Evolutionary conservation across 1,284 basidiomycete genomes (phyloP).

Genomic region (Ganoderma leucocontextum): DNA sequence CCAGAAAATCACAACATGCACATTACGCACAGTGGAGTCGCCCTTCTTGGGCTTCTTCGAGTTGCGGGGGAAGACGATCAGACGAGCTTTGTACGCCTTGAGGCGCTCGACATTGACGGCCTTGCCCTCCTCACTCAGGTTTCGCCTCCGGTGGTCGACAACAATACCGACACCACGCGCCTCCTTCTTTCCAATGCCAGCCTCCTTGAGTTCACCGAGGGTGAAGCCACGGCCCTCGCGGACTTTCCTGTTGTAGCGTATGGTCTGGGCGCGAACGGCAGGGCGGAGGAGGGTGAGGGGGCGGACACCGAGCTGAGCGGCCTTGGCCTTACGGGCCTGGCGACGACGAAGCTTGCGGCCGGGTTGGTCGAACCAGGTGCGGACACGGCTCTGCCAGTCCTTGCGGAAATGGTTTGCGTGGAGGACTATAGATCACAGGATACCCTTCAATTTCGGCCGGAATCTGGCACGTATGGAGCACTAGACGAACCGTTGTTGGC

Average conservation of each 20-base stretch:
- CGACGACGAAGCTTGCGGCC: conserved; percentile 98
- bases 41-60: conserved; percentile 95
- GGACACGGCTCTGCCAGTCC: conserved; percentile 96
- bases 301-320: conserved; percentile 91
- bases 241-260: conserved; percentile 99
- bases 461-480: background rate
- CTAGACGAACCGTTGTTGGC: conserved; percentile 78
- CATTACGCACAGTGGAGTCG: conserved; percentile 81
- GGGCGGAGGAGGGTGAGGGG: conserved; percentile 94
- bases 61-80: conserved; percentile 97
- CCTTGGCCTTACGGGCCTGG: conserved; percentile 92
- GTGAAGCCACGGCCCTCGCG: conserved; percentile 99
- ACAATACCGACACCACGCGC: conserved; percentile 94
- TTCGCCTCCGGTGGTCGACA: conserved; percentile 97
- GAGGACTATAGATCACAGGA: conserved; percentile 64
- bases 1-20: conserved; percentile 3
- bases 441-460: conserved; percentile 17
- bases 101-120: conserved; percentile 95
- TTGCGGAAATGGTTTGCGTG: conserved; percentile 98
- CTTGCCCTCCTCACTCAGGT: conserved; percentile 98
- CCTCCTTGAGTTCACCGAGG: conserved; percentile 92
- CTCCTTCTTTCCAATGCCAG: conserved; percentile 95
- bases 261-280: conserved; percentile 95
- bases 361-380: conserved; percentile 99
- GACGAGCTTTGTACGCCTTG: conserved; percentile 89